Conservation (phyloP, 257 asterid genomes). For the Osmanthus fragrans region DNA sequence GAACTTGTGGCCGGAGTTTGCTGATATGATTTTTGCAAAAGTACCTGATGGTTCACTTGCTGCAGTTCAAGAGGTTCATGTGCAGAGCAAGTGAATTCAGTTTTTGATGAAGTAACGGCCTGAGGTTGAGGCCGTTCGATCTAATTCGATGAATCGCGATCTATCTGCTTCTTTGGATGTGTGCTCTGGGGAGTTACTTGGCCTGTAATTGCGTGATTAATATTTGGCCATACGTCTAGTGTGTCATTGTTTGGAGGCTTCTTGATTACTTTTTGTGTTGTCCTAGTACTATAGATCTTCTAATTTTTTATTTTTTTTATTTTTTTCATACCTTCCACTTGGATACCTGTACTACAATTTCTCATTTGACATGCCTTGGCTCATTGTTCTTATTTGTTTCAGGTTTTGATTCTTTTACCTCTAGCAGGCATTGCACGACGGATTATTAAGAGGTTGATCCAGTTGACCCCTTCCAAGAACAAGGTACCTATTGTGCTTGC, state of each 20-base stretch:
- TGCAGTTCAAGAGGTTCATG: no score
- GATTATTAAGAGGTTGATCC: conserved; percentile 74
- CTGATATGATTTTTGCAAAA: no score
- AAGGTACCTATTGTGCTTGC: conserved; percentile 50
- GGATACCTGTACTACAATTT: background rate
- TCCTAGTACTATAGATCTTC: background rate
- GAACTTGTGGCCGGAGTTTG: no score
- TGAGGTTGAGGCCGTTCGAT: no score
- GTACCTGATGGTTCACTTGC: no score
- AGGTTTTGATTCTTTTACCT: conserved; percentile 89
- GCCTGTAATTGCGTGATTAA: background rate
- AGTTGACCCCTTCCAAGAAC: conserved; percentile 79
- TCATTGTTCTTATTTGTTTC: conserved; percentile 26
- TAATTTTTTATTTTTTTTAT: background rate
- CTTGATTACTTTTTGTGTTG: background rate
- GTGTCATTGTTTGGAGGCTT: background rate
- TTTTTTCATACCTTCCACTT: background rate
- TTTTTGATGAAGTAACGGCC: no score
- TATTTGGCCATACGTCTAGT: background rate
- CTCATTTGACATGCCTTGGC: conserved; percentile 6
- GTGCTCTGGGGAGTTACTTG: background rate
- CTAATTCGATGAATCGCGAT: no score
- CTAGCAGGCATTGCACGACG: conserved; percentile 85
- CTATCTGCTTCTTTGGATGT: no score
- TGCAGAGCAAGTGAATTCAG: no score